Evolutionary conservation across 164 flowering plant genomes (phyloP), one percentile per base, ranked within the genome.

Genomic region (Kalanchoe fedtschenkoi): DNA sequence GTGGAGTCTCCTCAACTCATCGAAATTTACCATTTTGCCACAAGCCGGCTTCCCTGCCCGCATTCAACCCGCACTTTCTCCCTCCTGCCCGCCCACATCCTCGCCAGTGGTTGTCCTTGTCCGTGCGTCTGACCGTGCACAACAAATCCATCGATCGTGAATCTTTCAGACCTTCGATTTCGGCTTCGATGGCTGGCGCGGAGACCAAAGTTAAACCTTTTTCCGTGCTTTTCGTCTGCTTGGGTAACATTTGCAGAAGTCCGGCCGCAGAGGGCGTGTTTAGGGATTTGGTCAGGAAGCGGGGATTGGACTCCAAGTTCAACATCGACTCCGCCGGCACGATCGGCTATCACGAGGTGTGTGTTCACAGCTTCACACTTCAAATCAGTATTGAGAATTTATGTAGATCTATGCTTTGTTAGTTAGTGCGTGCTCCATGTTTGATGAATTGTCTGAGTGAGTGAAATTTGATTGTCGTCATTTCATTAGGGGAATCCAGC

Each of bases 301-400:
- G 78, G 65, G 90, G 79, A 21, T 53, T 91, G 34, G 80, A 73
- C 41, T 76, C 88, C 64, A 75, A 80, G 10, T 87, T 95, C 71
- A 65, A 54, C 10, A 91, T 95, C 65, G 99, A 95, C 69, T 95
- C 99, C 73, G 97, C 99, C n/a, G 99, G 97, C n/a, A 95, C 97
- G 62, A 88, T 87, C 43, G 51, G 70, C 66, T 86, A 83, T 59
- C 88, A 86, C 53, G 88, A 86, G 91, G 91, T 86, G 53, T 44
- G 26, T 17, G 15, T n/a, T n/a, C n/a, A n/a, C n/a, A n/a, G n/a
- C n/a, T n/a, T n/a, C n/a, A n/a, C n/a, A n/a, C n/a, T n/a, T n/a
- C n/a, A 24, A 32, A 14, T 0, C 30, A 2, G 35, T 8, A 29
- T 29, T 57, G 6, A 4, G 17, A 7, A 8, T 33, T 1, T 30